These are phyloP conservation scores for Roridomyces roridus DNA, from an alignment of 768 basidiomycete species.

Conservation along the genomic window DNA sequence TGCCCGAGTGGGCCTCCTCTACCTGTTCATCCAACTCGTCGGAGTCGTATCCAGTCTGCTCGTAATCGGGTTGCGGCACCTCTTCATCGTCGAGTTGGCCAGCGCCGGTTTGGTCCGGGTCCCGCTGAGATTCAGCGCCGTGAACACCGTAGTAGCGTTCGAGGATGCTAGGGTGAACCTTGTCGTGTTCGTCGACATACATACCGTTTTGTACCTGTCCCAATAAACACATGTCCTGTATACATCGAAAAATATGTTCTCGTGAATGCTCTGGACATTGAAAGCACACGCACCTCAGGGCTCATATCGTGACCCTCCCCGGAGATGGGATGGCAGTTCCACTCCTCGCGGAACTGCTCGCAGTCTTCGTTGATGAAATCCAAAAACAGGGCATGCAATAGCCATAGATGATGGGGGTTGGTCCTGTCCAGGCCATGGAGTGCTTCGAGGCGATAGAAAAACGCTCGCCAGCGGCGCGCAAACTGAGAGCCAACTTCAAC, in stretches of 20 bases:
- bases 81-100: neutral
- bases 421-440: slow-evolving; percentile 27
- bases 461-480: slow-evolving; percentile 18
- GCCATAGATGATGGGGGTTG: slow-evolving; percentile 36
- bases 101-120: neutral
- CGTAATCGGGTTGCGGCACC: neutral
- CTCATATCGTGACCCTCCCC: slow-evolving; percentile 15
- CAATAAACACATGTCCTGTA: too few species aligned
- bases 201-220: too few species aligned
- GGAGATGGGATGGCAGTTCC: slow-evolving; percentile 36
- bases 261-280: too few species aligned
- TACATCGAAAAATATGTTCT: too few species aligned
- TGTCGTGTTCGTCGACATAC: too few species aligned
- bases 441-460: slow-evolving; percentile 33
- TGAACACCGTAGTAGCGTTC: too few species aligned
- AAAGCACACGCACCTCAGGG: neutral
- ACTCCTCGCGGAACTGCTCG: slow-evolving; percentile 26
- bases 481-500: slow-evolving; percentile 3
- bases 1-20: neutral
- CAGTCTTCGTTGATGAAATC: neutral
- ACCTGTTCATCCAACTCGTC: slow-evolving; percentile 1
- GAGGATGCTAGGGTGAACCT: too few species aligned
- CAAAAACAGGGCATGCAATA: slow-evolving; percentile 39
- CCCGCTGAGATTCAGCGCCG: too few species aligned
- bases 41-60: neutral